phyloP scores from a whole-genome alignment of 768 basidiomycete species.

The Phaeotremella skinneri region DNA sequence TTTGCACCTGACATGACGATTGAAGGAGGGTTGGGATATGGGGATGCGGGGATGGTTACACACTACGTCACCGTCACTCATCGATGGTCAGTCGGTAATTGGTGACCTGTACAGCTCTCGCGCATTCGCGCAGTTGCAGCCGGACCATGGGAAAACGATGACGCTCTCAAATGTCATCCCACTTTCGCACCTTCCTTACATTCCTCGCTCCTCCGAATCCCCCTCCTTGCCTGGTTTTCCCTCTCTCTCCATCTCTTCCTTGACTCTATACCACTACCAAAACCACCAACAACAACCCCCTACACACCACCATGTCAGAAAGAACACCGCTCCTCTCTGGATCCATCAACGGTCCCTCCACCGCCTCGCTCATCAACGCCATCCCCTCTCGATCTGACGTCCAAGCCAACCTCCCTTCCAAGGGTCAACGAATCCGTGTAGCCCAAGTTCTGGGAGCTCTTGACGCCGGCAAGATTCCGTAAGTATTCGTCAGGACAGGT shows the following conservation, averaged over 20 bases:
- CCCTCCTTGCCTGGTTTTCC: too few species aligned
- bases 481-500: slow-evolving; percentile 11
- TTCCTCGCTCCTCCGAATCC: neutral
- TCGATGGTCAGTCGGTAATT: too few species aligned
- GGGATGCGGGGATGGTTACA: too few species aligned
- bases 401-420: slow-evolving; percentile 35
- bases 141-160: neutral
- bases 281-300: neutral
- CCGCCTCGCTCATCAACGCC: slow-evolving; percentile 8
- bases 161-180: too few species aligned
- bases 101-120: too few species aligned
- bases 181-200: neutral
- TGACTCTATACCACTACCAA: neutral
- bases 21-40: neutral
- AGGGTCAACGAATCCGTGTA: slow-evolving; percentile 43
- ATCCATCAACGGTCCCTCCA: slow-evolving; percentile 19
- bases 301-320: slow-evolving; percentile 29
- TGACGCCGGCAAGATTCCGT: slow-evolving; percentile 52
- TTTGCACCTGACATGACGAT: neutral
- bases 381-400: slow-evolving; percentile 39
- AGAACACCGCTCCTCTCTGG: slow-evolving; percentile 35
- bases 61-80: neutral
- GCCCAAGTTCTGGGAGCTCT: slow-evolving; percentile 47
- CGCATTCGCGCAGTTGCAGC: too few species aligned
- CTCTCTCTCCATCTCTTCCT: too few species aligned